Conservation (phyloP, 2,329 filamentous ascomycete genomes). For the Colletotrichum trifolii region DNA sequence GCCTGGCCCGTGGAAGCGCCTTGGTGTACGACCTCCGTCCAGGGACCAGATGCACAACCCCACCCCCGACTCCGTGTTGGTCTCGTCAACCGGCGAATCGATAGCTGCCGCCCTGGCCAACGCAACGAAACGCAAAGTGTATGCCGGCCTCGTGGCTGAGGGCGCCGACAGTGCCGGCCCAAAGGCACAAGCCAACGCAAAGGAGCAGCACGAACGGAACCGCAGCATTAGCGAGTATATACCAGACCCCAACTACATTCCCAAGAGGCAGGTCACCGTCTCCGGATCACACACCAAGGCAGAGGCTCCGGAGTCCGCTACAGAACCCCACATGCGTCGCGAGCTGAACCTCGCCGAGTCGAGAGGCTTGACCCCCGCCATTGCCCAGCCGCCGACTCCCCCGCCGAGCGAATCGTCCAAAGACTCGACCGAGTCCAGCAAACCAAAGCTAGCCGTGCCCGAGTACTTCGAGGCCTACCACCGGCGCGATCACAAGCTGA, state of each 20-base stretch:
- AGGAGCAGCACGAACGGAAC: constrained; percentile 64
- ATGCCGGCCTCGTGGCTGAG: constrained; percentile 57
- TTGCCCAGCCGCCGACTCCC: constrained; percentile 79
- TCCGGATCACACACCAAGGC: constrained; percentile 68
- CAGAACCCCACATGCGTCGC: constrained; percentile 69
- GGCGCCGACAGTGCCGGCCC: constrained; percentile 39
- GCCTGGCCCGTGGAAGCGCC: constrained; percentile 72
- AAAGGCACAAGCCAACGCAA: constrained; percentile 38
- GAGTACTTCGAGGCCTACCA: constrained; percentile 79
- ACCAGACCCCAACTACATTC: constrained; percentile 75
- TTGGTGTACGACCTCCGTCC: constrained; percentile 60
- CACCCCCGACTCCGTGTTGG: constrained; percentile 59
- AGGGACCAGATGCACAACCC: constrained; percentile 53
- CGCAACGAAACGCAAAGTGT: constrained; percentile 68
- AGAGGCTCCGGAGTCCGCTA: constrained; percentile 46
- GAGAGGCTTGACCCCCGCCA: constrained; percentile 73
- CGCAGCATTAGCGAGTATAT: constrained; percentile 90
- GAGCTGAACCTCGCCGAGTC: constrained; percentile 85
- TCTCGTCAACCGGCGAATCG: constrained; percentile 63
- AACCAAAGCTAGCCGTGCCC: constrained; percentile 52
- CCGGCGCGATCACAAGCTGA: constrained; percentile 74
- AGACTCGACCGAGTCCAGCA: constrained; percentile 52
- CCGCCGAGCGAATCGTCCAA: constrained; percentile 80
- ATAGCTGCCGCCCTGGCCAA: constrained; percentile 61
- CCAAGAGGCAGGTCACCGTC: constrained; percentile 79